Conservation (phyloP, 192 early-diverging fungal genomes). For the Coemansia sp. region DNA sequence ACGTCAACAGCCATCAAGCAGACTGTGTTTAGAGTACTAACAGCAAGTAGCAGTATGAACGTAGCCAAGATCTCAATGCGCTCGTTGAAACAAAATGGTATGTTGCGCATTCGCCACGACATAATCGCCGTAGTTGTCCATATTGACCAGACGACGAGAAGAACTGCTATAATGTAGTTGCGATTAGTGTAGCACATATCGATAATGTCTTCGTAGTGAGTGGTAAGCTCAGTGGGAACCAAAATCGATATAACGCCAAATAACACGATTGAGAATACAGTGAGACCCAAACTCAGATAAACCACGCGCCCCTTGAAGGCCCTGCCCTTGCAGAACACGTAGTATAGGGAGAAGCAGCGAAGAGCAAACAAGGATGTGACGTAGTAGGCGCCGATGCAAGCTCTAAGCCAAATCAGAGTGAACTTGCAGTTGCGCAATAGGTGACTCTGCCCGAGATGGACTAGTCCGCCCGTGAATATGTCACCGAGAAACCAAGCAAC, state of each 20-base stretch:
- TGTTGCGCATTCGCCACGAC: constrained; percentile 42
- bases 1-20: constrained; percentile 25
- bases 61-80: constrained; percentile 17
- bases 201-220: constrained; percentile 31
- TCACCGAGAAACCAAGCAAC: constrained; percentile 42
- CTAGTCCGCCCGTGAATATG: constrained; percentile 43
- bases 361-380: constrained; percentile 36
- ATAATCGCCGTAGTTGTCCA: constrained; percentile 30
- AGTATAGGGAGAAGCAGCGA: constrained; percentile 44
- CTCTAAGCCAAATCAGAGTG: constrained; percentile 36
- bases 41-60: constrained; percentile 22
- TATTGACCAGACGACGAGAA: constrained; percentile 32
- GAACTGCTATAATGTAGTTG: constrained; percentile 18
- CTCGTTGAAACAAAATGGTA: constrained; percentile 51
- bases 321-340: constrained; percentile 37
- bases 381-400: constrained; percentile 41
- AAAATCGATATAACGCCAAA: constrained; percentile 41
- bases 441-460: constrained; percentile 26
- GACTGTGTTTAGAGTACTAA: constrained; percentile 36
- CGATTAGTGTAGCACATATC: constrained; percentile 34
- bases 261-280: constrained; percentile 17
- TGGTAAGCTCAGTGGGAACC: constrained; percentile 26
- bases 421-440: constrained; percentile 37
- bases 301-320: constrained; percentile 28
- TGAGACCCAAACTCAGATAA: constrained; percentile 5